Conservation (phyloP, 805 yeast species). For the Saccharomycopsis sp. region DNA sequence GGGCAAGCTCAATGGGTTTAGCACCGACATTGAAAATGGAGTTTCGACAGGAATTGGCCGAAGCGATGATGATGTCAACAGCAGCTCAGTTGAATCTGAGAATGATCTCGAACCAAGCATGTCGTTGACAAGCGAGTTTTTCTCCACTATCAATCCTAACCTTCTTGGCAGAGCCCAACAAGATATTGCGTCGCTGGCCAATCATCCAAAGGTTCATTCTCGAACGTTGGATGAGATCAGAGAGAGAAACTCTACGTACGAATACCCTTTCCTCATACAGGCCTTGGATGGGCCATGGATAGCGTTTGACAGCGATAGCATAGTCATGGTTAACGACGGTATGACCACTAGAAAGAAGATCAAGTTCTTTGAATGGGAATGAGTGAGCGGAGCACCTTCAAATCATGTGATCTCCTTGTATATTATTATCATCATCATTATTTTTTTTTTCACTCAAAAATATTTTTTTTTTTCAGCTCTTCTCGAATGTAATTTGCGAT, state of each 20-base stretch:
- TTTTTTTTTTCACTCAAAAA: background rate
- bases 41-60: background rate
- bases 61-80: constrained; percentile 22
- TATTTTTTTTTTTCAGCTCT: background rate
- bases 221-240: constrained; percentile 70
- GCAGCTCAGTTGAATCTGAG: background rate
- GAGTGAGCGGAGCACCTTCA: background rate
- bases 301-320: constrained; percentile 50
- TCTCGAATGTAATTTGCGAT: no score
- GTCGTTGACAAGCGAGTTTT: constrained; percentile 11
- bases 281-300: constrained; percentile 82
- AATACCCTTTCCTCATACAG: constrained; percentile 63
- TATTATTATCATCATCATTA: background rate
- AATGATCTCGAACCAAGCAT: constrained; percentile 5
- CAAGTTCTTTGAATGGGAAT: constrained; percentile 37
- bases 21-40: background rate
- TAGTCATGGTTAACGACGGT: constrained; percentile 39
- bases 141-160: constrained; percentile 18
- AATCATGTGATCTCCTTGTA: background rate
- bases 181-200: background rate
- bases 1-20: background rate
- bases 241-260: constrained; percentile 62
- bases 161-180: constrained; percentile 1
- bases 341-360: constrained; percentile 32
- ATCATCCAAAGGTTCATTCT: background rate